These are phyloP conservation scores for Cicer pinnatifidum DNA, from an alignment of 306 rosid species.

Conservation along the genomic window DNA sequence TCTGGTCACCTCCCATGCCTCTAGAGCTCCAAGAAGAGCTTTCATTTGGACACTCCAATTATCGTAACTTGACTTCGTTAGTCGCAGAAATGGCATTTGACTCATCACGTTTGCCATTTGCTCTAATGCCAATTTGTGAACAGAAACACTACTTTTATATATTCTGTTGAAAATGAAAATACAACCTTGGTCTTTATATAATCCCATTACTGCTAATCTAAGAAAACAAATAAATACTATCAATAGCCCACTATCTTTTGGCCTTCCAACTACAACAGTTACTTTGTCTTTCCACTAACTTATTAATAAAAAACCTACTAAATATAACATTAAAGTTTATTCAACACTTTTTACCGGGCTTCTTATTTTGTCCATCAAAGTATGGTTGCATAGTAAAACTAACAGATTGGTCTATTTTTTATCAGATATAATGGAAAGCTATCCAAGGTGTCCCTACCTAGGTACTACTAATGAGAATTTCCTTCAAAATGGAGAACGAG, in stretches of 20 bases:
- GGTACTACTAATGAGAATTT: slow-evolving; percentile 64
- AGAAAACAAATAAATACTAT: too few species aligned
- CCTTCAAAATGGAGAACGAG: slow-evolving; percentile 67
- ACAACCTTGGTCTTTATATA: too few species aligned
- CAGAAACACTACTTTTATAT: too few species aligned
- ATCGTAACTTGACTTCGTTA: background rate
- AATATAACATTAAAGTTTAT: too few species aligned
- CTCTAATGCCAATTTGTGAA: background rate
- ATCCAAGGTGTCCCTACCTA: slow-evolving; percentile 70
- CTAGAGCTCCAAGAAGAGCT: background rate
- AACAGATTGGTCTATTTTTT: slow-evolving; percentile 26
- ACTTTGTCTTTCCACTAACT: too few species aligned
- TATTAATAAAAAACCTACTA: too few species aligned
- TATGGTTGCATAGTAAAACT: background rate
- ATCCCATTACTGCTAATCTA: too few species aligned
- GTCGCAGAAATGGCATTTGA: background rate
- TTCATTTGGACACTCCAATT: too few species aligned
- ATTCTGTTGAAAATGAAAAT: too few species aligned
- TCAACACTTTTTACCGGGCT: background rate
- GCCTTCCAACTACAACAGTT: too few species aligned
- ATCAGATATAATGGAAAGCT: slow-evolving; percentile 83
- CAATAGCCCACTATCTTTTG: too few species aligned
- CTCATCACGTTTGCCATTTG: background rate
- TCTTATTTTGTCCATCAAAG: slow-evolving; percentile 38
- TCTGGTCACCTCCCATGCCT: background rate